phyloP scores from a whole-genome alignment of 257 asterid species.

The Solanum pinnatisectum region DNA sequence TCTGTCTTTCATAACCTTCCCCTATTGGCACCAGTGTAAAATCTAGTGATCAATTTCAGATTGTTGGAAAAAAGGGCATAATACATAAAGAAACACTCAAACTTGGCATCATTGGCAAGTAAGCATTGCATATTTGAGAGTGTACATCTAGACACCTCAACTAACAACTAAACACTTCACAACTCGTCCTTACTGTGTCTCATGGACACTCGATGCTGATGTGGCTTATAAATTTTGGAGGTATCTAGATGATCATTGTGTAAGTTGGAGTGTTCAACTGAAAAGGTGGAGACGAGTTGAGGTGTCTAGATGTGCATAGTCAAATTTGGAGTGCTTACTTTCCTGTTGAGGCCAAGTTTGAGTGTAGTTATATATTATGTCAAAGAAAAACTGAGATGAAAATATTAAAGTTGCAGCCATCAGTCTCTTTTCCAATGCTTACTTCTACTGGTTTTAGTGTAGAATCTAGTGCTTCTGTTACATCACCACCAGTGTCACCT shows the following conservation, averaged over 20 bases:
- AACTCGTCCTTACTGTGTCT: background rate
- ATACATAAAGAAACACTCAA: background rate
- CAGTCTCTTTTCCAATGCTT: constrained; percentile 15
- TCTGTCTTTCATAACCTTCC: constrained; percentile 23
- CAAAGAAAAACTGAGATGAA: background rate
- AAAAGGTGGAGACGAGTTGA: background rate
- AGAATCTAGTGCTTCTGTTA: constrained; percentile 4
- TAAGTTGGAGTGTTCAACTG: background rate
- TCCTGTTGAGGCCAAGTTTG: background rate
- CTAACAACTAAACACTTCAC: background rate
- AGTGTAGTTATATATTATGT: background rate
- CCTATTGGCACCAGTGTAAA: background rate
- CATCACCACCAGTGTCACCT: constrained; percentile 22
- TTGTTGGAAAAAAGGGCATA: background rate
- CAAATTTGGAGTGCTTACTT: background rate
- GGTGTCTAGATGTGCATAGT: background rate
- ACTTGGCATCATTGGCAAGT: background rate
- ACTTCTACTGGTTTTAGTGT: background rate
- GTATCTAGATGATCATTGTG: background rate
- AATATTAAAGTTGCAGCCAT: background rate
- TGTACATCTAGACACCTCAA: background rate
- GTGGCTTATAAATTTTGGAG: background rate
- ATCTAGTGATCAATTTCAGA: constrained; percentile 1
- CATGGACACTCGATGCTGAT: background rate
- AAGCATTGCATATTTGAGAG: background rate